phyloP scores from a whole-genome alignment of 2,329 filamentous ascomycete species.

The Aureobasidium sp. region DNA sequence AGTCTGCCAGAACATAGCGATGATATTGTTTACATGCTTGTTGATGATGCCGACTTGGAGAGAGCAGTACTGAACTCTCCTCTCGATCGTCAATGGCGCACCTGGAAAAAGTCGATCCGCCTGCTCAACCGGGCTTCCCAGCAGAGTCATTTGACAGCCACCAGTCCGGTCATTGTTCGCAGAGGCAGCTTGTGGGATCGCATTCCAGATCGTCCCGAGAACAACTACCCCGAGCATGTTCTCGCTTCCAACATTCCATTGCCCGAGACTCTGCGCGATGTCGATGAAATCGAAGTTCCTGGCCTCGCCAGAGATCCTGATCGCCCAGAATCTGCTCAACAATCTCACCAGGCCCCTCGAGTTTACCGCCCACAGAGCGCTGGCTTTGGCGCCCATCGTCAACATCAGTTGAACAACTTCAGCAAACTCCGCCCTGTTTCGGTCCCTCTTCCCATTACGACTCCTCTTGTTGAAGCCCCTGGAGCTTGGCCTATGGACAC shows the following conservation, averaged over 20 bases:
- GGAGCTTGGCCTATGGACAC: conserved; percentile 18
- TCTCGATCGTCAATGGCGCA: conserved; percentile 90
- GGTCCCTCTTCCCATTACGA: conserved; percentile 10
- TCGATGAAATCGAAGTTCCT: conserved; percentile 84
- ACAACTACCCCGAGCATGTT: conserved; percentile 40
- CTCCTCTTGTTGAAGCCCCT: conserved; percentile 15
- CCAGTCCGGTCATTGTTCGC: conserved; percentile 13
- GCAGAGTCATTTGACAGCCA: not conserved
- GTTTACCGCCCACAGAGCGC: conserved; percentile 5
- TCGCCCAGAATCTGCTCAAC: not conserved
- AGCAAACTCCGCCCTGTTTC: conserved; percentile 5
- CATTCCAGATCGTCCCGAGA: conserved; percentile 38
- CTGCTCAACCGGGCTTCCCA: conserved; percentile 5
- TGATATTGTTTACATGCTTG: conserved; percentile 61
- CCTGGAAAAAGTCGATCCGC: conserved; percentile 90
- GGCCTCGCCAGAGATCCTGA: conserved; percentile 75
- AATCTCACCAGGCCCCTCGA: conserved; percentile 39
- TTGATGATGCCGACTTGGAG: conserved; percentile 94
- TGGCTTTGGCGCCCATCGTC: not conserved
- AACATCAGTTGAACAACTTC: not conserved
- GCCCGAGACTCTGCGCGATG: conserved; percentile 71
- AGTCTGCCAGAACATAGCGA: not conserved
- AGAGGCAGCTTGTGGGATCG: conserved; percentile 16
- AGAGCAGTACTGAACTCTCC: conserved; percentile 91
- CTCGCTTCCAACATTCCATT: conserved; percentile 71